Conservation (phyloP, 129 eudicot genomes). For the Ambrosia trifida region DNA sequence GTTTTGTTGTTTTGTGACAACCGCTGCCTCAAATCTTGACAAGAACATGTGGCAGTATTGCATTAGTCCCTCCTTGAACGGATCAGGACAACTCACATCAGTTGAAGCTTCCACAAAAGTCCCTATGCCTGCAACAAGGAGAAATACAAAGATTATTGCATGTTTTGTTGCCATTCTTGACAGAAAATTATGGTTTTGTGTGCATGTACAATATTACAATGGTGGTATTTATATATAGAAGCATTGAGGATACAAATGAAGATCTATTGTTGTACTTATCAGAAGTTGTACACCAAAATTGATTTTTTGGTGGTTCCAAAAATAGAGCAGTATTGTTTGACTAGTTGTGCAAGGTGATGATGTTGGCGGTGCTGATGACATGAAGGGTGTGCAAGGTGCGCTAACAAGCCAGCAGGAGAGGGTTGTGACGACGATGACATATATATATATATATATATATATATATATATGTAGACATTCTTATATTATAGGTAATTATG, state of each 20-base stretch:
- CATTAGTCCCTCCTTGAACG: conserved; percentile 18
- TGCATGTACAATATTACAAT: neutral
- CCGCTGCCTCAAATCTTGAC: conserved; percentile 15
- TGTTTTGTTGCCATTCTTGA: conserved; percentile 18
- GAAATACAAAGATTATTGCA: conserved; percentile 5
- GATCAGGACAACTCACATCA: conserved; percentile 2
- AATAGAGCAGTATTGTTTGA: neutral
- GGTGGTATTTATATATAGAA: neutral
- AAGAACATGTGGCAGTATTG: conserved; percentile 33
- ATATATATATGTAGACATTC: no score
- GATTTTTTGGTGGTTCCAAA: neutral
- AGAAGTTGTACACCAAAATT: neutral
- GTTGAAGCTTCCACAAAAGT: conserved; percentile 18
- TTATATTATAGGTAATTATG: no score
- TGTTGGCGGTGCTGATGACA: neutral
- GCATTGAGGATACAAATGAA: neutral
- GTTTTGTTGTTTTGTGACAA: conserved; percentile 6
- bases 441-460: no score
- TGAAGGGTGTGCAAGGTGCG: neutral
- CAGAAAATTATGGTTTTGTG: neutral
- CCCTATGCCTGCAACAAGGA: conserved; percentile 12
- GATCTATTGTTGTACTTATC: neutral
- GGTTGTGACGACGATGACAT: no score
- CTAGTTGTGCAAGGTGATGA: neutral
- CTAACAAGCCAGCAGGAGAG: neutral